phyloP scores from a whole-genome alignment of 2,329 filamentous ascomycete genomes.

The Penicillium sp. region DNA sequence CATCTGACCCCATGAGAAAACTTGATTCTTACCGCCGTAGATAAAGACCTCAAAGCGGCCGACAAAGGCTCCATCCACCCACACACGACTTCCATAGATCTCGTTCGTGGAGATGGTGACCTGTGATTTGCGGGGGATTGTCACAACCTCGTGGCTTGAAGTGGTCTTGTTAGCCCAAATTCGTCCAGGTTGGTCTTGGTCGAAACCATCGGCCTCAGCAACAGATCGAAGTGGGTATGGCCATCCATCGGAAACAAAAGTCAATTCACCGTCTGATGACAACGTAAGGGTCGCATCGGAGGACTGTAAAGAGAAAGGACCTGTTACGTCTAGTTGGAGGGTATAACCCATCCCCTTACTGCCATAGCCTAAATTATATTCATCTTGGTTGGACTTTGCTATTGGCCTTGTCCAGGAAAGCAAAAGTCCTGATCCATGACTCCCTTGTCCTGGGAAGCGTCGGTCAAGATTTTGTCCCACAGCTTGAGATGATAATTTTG shows the following conservation, averaged over 20 bases:
- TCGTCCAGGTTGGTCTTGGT: slow-evolving; percentile 49
- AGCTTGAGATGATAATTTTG: slow-evolving; percentile 41
- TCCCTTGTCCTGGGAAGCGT: not conserved
- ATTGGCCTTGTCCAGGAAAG: slow-evolving; percentile 37
- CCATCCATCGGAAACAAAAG: slow-evolving; percentile 47
- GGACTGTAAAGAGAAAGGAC: slow-evolving; percentile 47
- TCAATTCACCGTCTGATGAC: slow-evolving; percentile 34
- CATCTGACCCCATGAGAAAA: slow-evolving; percentile 58
- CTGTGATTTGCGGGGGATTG: slow-evolving; percentile 32
- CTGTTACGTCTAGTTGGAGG: slow-evolving; percentile 48
- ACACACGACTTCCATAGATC: slow-evolving; percentile 50
- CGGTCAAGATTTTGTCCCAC: slow-evolving; percentile 53
- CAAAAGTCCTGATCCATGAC: slow-evolving; percentile 17
- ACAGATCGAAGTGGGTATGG: slow-evolving; percentile 52
- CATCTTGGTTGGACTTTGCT: slow-evolving; percentile 32
- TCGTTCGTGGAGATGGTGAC: slow-evolving; percentile 48
- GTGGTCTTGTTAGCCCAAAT: slow-evolving; percentile 53
- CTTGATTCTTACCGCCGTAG: slow-evolving; percentile 51
- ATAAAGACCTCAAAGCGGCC: slow-evolving; percentile 57
- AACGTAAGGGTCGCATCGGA: slow-evolving; percentile 46
- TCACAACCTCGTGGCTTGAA: slow-evolving; percentile 47
- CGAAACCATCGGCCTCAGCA: slow-evolving; percentile 44
- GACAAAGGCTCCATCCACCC: slow-evolving; percentile 47
- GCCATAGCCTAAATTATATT: slow-evolving; percentile 38
- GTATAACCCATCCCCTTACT: slow-evolving; percentile 60